These are phyloP conservation scores for Cenchrus americanus DNA, from an alignment of 176 grass and related monocot species.

Conservation along the genomic window DNA sequence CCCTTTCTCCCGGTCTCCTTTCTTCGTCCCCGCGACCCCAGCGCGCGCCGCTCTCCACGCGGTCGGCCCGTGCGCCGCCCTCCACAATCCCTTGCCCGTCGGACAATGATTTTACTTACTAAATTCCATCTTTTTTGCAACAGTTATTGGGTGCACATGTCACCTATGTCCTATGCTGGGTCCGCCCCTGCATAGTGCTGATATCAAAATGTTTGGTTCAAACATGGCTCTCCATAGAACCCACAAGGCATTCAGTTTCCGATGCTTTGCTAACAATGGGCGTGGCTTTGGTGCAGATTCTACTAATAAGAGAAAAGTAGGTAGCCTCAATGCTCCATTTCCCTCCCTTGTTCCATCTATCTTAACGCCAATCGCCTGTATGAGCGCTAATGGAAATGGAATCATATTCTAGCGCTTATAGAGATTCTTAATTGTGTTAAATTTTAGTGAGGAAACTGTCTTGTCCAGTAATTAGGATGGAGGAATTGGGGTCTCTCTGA, in stretches of 20 bases:
- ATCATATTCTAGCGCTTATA: background rate
- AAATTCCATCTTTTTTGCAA: too few species aligned
- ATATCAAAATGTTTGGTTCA: slow-evolving; percentile 14
- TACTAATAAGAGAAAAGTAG: slow-evolving; percentile 48
- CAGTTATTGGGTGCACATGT: too few species aligned
- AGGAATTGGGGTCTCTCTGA: slow-evolving; percentile 3
- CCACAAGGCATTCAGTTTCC: slow-evolving; percentile 18
- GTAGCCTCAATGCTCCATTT: slow-evolving; percentile 24
- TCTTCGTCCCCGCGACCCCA: too few species aligned
- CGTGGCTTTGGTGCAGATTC: slow-evolving; percentile 33
- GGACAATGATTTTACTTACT: too few species aligned
- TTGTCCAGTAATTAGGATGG: slow-evolving; percentile 3
- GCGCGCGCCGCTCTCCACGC: too few species aligned
- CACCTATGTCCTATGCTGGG: too few species aligned
- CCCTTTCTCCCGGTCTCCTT: too few species aligned
- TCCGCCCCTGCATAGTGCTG: background rate
- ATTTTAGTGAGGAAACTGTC: background rate
- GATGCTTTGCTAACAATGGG: slow-evolving; percentile 39
- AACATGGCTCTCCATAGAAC: slow-evolving; percentile 20
- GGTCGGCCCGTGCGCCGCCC: too few species aligned
- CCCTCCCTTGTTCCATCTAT: background rate
- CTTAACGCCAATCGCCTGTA: background rate
- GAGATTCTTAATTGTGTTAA: slow-evolving; percentile 4
- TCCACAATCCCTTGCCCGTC: too few species aligned
- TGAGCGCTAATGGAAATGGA: slow-evolving; percentile 1